Evolutionary conservation across 2,329 filamentous ascomycete species (phyloP), one percentile per base, ranked within the genome.

Genomic region (Didymella pinodella): DNA sequence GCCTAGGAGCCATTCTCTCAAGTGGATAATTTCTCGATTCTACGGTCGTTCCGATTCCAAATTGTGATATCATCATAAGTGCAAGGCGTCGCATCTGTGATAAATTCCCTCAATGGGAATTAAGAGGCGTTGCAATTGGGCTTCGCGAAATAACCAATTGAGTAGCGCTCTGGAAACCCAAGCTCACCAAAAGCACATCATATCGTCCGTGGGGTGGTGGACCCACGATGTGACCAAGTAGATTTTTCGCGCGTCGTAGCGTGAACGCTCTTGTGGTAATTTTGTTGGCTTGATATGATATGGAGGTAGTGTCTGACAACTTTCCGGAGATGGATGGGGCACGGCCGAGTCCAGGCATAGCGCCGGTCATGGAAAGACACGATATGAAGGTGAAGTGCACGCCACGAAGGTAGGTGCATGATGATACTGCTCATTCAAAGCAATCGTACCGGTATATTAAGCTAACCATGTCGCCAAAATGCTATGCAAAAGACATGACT

Each of bases 41-140:
- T 41, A 5, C 51, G 25, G 7, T 48, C 43, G 34, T 54, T 54
- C 51, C 51, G 48, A n/a, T 54, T 44, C 51, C 51, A 54, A 31
- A 34, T 34, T 29, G 51, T 54, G 10, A 41, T 18, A 14, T 54
- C 34, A 6, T 54, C 51, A 8, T 54, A 54, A 1, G 34, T 36
- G 22, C 51, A 48, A 26, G 51, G 51, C 8, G 44, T 54, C 16
- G 51, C 44, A 31, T 54, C 52, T 16, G 52, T 49, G 4, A 45
- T 48, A 10, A 44, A 49, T 12, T 55, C 36, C 32, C 49, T 43
- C 36, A 55, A 8, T 1, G 45, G 52, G 14, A 48, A 6, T 20
- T 49, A 16, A 11, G 28, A 44, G 18, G 38, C 52, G 2, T 34
- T 16, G 16, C 52, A 38, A 7, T 48, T 48, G 8, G 52, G 45